Percentiles rank a stretch among this genome's conserved stretches.
These are phyloP conservation scores for Centaurea solstitialis DNA, from an alignment of 129 eudicot species.

Conservation along the genomic window DNA sequence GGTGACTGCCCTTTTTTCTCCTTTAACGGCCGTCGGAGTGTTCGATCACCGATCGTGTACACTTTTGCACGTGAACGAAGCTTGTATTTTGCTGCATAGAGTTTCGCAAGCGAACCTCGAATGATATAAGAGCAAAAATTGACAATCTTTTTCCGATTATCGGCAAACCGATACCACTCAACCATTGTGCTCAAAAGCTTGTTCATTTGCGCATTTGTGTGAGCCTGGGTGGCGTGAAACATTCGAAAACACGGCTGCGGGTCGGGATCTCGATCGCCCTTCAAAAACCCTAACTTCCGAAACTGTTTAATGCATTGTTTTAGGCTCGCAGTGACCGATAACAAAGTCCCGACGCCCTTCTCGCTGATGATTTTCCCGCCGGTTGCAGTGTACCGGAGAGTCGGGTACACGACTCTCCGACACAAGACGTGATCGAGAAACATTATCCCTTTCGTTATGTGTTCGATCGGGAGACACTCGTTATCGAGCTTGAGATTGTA, in stretches of 20 bases:
- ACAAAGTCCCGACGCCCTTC: slow-evolving; percentile 91
- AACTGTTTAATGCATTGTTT: slow-evolving; percentile 88
- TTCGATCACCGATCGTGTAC: slow-evolving; percentile 73
- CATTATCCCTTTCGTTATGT: slow-evolving; percentile 84
- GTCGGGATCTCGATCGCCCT: slow-evolving; percentile 95
- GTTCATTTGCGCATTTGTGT: slow-evolving; percentile 96
- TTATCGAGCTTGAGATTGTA: slow-evolving; percentile 75
- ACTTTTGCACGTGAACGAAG: slow-evolving; percentile 97
- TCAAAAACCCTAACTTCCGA: slow-evolving; percentile 65
- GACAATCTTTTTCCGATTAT: slow-evolving; percentile 88
- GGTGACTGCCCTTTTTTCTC: slow-evolving; percentile 76
- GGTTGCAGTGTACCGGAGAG: slow-evolving; percentile 93
- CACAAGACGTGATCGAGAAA: slow-evolving; percentile 92
- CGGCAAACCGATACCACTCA: slow-evolving; percentile 97
- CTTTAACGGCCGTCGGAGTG: slow-evolving; percentile 75
- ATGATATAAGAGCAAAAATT: slow-evolving; percentile 95
- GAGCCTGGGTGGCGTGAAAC: slow-evolving; percentile 98
- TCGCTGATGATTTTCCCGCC: slow-evolving; percentile 88
- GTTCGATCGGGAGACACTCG: slow-evolving; percentile 82
- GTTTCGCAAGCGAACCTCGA: slow-evolving; percentile 91
- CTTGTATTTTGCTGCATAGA: slow-evolving; percentile 95
- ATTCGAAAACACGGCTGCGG: slow-evolving; percentile 94
- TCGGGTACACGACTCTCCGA: slow-evolving; percentile 84
- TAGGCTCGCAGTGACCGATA: slow-evolving; percentile 92
- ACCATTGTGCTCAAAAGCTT: slow-evolving; percentile 90